These are phyloP conservation scores for Hanseniaspora thailandica DNA, from an alignment of 805 yeast species.

Conservation along the genomic window DNA sequence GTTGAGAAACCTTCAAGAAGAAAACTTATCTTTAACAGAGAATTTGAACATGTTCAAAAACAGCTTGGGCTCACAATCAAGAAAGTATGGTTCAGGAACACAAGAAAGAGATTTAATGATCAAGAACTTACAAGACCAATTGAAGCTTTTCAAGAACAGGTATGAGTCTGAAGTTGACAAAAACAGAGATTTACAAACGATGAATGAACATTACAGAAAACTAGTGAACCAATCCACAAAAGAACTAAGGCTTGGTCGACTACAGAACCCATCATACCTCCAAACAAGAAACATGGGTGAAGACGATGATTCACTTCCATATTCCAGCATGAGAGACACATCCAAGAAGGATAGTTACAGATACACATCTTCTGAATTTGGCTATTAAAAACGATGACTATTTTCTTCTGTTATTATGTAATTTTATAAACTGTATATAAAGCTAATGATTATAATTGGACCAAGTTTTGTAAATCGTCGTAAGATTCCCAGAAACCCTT, in stretches of 20 bases:
- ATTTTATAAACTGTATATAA: too few relatives aligned
- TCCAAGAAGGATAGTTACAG: not conserved
- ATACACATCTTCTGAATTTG: conserved; percentile 10
- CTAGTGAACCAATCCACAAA: conserved; percentile 25
- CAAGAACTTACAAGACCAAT: conserved; percentile 2
- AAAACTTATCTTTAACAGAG: conserved; percentile 21
- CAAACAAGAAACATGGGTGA: not conserved
- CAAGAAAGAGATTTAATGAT: conserved; percentile 23
- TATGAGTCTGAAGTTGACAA: conserved; percentile 26
- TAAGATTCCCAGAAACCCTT: conserved; percentile 46
- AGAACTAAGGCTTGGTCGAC: conserved; percentile 24
- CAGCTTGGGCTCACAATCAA: conserved; percentile 13
- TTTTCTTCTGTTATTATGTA: too few relatives aligned
- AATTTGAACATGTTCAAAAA: conserved; percentile 14
- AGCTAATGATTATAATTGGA: conserved; percentile 26
- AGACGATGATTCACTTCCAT: too few relatives aligned
- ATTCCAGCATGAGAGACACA: not conserved
- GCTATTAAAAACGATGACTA: not conserved
- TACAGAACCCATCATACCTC: conserved; percentile 18
- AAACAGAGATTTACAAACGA: conserved; percentile 26
- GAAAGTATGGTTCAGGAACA: conserved; percentile 10
- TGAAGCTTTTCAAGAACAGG: conserved; percentile 23
- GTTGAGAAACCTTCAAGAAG: conserved; percentile 22
- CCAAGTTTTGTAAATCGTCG: conserved; percentile 30
- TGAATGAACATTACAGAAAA: conserved; percentile 27